Evolutionary conservation across 331 rosid species (phyloP), one percentile per base, ranked within the genome.

Genomic region (Pyracantha coccinea): DNA sequence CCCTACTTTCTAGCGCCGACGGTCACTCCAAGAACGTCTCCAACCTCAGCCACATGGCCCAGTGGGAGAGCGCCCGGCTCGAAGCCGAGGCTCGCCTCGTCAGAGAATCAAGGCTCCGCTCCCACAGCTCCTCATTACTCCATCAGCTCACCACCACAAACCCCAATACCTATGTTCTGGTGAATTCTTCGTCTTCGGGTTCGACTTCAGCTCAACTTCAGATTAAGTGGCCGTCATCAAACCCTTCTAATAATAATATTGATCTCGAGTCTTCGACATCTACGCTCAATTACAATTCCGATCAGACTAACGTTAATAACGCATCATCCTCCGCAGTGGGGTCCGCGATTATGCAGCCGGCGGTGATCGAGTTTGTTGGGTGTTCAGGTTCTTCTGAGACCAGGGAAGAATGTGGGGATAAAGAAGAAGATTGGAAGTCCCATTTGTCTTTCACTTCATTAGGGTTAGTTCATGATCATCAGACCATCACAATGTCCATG

Each of bases 21-120:
- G 93, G 92, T n/a, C 94, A 95, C 50, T 82, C 97, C 70, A 95
- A 95, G 85, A 89, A 78, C 71, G 94, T 92, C 2, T 89, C 98
- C 52, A 92, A 90, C 28, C 93, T 95, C 23, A 89, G 96, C 87
- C 99, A 95, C 88, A 95, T 92, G 93, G 98, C 99, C 61, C 99
- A 95, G 71, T 95, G 99, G 99, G 99, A 95, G 53, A 95, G 99
- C 76, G 99, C 99, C 33, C 85, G 99, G 8, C 98, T 95, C 14
- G 99, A 95, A 88, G 99, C 99, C 27, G 99, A 95, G 81, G 98
- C 99, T 11, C 82, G 99, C 50, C 88, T 95, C 8, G 99, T 92
- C 12, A 81, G 99, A 63, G 99, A 95, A 77, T 95, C 99, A 10
- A 95, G 83, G 76, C 80, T 95, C 8, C 89, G 92, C 13, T 83